A percentile compares a stretch with the other conserved stretches of the same genome.
phyloP scores from a whole-genome alignment of 108 stramenopile species.

The Mediolabrus comicus region DNA sequence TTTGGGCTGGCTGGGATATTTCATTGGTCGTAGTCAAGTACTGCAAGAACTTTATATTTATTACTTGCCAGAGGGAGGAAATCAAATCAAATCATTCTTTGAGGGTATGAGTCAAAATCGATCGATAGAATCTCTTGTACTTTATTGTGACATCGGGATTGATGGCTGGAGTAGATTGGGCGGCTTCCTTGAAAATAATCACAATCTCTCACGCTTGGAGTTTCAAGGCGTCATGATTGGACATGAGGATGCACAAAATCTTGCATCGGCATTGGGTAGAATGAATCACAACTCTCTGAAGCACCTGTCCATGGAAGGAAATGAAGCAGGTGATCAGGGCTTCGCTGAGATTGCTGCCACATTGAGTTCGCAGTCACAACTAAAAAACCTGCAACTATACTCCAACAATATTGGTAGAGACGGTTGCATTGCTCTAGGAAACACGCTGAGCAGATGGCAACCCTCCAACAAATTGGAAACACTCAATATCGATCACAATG shows the following conservation, averaged over 20 bases:
- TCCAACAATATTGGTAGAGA: neutral
- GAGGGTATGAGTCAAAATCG: neutral
- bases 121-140: neutral
- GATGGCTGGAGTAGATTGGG: neutral
- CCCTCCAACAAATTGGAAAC: neutral
- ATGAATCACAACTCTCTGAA: neutral
- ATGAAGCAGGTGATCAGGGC: neutral
- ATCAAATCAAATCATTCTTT: neutral
- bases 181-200: neutral
- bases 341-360: neutral
- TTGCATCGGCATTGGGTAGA: neutral
- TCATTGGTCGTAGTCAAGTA: neutral
- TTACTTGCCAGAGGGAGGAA: neutral
- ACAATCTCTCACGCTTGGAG: neutral
- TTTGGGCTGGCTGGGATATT: slow-evolving; percentile 1
- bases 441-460: neutral
- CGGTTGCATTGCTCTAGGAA: neutral
- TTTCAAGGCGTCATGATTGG: neutral
- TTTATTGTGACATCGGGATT: neutral
- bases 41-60: neutral
- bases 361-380: neutral
- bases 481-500: slow-evolving; percentile 31
- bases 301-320: neutral
- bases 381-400: neutral
- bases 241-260: neutral